Evolutionary conservation across 2,329 filamentous ascomycete species (phyloP).

Genomic region (Xylariomycetidae sp.): DNA sequence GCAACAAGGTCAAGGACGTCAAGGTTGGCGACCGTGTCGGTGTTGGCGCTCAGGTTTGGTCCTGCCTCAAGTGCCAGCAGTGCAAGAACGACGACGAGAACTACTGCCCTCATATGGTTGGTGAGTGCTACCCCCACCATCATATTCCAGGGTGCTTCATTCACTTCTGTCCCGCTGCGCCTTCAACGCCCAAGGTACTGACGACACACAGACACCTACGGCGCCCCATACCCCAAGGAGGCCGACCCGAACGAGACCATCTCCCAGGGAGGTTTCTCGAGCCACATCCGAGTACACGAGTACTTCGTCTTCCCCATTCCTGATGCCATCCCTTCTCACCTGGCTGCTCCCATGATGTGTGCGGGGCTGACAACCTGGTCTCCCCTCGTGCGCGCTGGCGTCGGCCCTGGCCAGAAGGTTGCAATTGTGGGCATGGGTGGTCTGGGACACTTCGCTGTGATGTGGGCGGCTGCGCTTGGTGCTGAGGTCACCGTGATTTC

Average conservation of each 20-base stretch:
- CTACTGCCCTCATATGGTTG: conserved; percentile 40
- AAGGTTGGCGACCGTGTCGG: conserved; percentile 59
- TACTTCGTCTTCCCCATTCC: conserved; percentile 57
- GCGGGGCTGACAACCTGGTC: conserved; percentile 70
- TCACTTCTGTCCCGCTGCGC: too few species aligned
- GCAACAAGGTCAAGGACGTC: conserved; percentile 37
- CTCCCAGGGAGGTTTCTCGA: conserved; percentile 59
- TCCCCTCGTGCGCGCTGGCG: conserved; percentile 59
- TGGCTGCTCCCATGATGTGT: conserved; percentile 66
- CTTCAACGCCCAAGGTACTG: neutral
- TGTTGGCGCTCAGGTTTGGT: conserved; percentile 54
- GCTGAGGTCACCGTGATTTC: conserved; percentile 62
- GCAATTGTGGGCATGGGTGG: conserved; percentile 69
- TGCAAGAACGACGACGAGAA: conserved; percentile 45
- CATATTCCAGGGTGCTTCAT: neutral
- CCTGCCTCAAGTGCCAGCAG: conserved; percentile 45
- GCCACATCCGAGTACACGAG: conserved; percentile 43
- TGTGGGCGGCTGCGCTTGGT: conserved; percentile 65
- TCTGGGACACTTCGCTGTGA: conserved; percentile 65
- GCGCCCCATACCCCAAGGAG: conserved; percentile 50
- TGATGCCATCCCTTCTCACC: conserved; percentile 41
- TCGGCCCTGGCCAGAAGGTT: conserved; percentile 64
- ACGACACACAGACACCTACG: conserved; percentile 45
- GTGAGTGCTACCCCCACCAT: conserved; percentile 15
- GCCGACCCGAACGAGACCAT: conserved; percentile 47